A percentile compares a stretch with the other conserved stretches of the same genome.
phyloP scores from a whole-genome alignment of 805 yeast species.

The Pichia californica region DNA sequence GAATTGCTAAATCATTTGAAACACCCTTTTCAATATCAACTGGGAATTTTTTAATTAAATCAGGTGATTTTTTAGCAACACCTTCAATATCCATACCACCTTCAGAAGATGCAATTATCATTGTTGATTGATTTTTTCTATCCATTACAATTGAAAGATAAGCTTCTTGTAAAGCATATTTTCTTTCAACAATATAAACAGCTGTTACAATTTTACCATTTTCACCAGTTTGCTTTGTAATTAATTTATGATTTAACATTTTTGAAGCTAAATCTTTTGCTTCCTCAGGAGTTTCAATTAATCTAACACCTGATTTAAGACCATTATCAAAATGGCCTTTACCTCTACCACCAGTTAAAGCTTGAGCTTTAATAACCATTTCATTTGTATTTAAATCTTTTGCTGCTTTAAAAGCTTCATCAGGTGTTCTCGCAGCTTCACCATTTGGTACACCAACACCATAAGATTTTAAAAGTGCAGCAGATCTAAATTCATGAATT shows the following conservation, averaged over 20 bases:
- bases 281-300: constrained; percentile 78
- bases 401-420: constrained; percentile 82
- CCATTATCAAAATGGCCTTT: constrained; percentile 97
- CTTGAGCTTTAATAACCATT: constrained; percentile 96
- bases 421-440: constrained; percentile 81
- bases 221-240: constrained; percentile 97
- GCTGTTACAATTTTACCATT: constrained; percentile 97
- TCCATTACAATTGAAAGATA: constrained; percentile 93
- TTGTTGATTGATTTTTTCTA: constrained; percentile 82
- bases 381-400: constrained; percentile 67
- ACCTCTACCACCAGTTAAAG: constrained; percentile 99
- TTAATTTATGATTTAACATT: constrained; percentile 87
- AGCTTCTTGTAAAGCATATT: constrained; percentile 90
- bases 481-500: constrained; percentile 94
- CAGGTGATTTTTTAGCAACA: constrained; percentile 87
- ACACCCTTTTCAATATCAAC: constrained; percentile 76
- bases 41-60: constrained; percentile 83
- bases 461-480: constrained; percentile 71
- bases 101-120: constrained; percentile 92
- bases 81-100: constrained; percentile 99
- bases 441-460: constrained; percentile 92
- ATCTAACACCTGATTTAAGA: constrained; percentile 92
- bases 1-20: constrained; percentile 64
- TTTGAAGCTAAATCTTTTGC: constrained; percentile 79
- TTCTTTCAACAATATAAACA: constrained; percentile 92